Conservation (phyloP, 306 rosid genomes). For the Adenanthera pavonina region DNA sequence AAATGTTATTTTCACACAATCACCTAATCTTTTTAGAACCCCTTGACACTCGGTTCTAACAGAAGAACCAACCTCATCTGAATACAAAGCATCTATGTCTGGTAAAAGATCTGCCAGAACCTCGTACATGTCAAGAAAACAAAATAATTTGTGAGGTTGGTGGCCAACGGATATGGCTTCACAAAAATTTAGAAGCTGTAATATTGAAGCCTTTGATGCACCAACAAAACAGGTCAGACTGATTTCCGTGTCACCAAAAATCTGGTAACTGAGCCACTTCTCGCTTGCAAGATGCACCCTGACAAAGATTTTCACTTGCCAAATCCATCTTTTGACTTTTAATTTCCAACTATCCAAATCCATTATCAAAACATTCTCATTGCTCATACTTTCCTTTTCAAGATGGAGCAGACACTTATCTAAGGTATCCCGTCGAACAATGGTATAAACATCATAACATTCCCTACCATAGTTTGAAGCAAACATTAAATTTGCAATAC, state of each 20-base stretch:
- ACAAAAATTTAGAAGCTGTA: slow-evolving; percentile 87
- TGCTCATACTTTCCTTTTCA: slow-evolving; percentile 84
- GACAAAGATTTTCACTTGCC: slow-evolving; percentile 83
- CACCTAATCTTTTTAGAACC: slow-evolving; percentile 75
- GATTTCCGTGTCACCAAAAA: slow-evolving; percentile 69
- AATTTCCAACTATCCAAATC: slow-evolving; percentile 79
- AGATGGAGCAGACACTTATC: slow-evolving; percentile 77
- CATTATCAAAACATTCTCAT: slow-evolving; percentile 83
- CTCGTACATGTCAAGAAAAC: slow-evolving; percentile 94
- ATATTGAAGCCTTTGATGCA: slow-evolving; percentile 80
- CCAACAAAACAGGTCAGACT: slow-evolving; percentile 69
- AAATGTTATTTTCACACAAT: slow-evolving; percentile 72
- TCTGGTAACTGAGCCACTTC: slow-evolving; percentile 75
- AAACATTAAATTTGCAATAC: slow-evolving; percentile 74
- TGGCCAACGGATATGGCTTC: slow-evolving; percentile 96
- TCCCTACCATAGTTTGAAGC: slow-evolving; percentile 73
- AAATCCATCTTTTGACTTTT: slow-evolving; percentile 81
- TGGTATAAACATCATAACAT: slow-evolving; percentile 75
- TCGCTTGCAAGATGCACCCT: slow-evolving; percentile 88
- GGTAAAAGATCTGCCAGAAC: slow-evolving; percentile 74
- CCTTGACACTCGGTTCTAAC: slow-evolving; percentile 72
- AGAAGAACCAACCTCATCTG: slow-evolving; percentile 71
- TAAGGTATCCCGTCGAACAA: slow-evolving; percentile 72
- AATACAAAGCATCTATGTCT: slow-evolving; percentile 65
- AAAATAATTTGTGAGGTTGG: slow-evolving; percentile 78